A percentile compares a stretch with the other conserved stretches of the same genome.
These are phyloP conservation scores for Globisporangium abappressorium DNA, from an alignment of 352 stramenopile genomes.

Conservation along the genomic window DNA sequence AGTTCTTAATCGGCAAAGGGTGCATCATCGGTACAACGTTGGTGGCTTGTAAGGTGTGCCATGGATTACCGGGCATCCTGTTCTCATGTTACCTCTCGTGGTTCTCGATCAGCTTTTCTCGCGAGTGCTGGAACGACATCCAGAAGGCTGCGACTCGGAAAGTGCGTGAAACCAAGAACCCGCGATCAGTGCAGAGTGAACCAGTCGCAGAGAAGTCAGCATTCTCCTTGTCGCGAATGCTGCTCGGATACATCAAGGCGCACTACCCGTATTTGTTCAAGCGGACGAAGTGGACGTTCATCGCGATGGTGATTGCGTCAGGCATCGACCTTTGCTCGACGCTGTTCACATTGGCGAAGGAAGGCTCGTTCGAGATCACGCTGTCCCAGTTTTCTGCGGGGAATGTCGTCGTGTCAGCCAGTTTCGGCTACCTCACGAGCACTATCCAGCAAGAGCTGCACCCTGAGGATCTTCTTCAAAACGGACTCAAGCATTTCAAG, in stretches of 20 bases:
- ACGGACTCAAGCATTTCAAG: conserved; percentile 52
- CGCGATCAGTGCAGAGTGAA: neutral
- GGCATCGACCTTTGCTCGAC: conserved; percentile 69
- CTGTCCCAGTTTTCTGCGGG: conserved; percentile 75
- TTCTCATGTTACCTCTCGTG: conserved; percentile 62
- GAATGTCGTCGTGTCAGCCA: conserved; percentile 66
- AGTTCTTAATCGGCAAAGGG: conserved; percentile 27
- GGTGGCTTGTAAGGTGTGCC: conserved; percentile 41
- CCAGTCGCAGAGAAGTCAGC: neutral
- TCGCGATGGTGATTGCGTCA: conserved; percentile 65
- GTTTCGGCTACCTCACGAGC: conserved; percentile 66
- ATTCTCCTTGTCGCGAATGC: conserved; percentile 16
- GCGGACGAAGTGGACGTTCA: conserved; percentile 76
- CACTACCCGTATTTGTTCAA: conserved; percentile 64
- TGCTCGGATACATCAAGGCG: conserved; percentile 28
- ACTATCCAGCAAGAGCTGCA: conserved; percentile 58
- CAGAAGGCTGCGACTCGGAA: conserved; percentile 22
- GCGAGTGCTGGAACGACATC: conserved; percentile 75
- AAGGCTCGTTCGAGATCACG: conserved; percentile 37
- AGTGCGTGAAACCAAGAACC: neutral
- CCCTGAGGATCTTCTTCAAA: conserved; percentile 50
- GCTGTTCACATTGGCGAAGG: conserved; percentile 42
- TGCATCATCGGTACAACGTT: conserved; percentile 50
- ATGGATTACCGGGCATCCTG: conserved; percentile 35
- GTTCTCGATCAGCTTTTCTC: conserved; percentile 66